Percentiles rank a stretch among this genome's conserved stretches.
Conservation (phyloP, 2,329 filamentous ascomycete species). For the Coleophoma crateriformis region DNA sequence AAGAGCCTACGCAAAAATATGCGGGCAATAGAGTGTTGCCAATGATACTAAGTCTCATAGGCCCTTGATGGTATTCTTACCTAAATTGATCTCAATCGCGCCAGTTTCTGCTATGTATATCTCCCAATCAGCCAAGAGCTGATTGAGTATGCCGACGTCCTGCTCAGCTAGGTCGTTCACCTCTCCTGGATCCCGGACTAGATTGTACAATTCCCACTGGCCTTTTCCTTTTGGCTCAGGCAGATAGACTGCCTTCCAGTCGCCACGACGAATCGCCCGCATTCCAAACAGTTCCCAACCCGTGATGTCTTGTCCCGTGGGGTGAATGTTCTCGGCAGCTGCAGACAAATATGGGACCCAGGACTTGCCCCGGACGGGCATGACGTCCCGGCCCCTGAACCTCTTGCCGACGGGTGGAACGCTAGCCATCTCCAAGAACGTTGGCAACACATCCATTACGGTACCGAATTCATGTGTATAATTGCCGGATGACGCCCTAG, state of each 20-base stretch:
- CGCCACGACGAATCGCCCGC: constrained; percentile 26
- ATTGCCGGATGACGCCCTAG: no score
- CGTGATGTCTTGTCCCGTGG: constrained; percentile 28
- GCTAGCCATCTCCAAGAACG: no score
- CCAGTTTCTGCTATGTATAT: constrained; percentile 20
- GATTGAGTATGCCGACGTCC: constrained; percentile 25
- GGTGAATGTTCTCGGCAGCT: no score
- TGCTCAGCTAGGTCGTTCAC: constrained; percentile 30
- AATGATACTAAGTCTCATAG: no score
- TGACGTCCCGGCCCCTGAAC: constrained; percentile 29
- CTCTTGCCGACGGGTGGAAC: no score
- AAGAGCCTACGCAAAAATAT: no score
- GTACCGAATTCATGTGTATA: no score
- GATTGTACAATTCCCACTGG: constrained; percentile 43
- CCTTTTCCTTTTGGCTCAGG: constrained; percentile 42
- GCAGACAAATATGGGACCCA: constrained; percentile 40
- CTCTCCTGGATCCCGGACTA: constrained; percentile 39
- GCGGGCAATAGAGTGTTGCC: no score
- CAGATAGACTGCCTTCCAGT: constrained; percentile 26
- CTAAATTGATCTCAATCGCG: background rate
- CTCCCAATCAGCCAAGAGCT: constrained; percentile 29
- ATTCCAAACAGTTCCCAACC: constrained; percentile 30
- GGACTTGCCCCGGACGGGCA: constrained; percentile 32
- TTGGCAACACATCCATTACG: no score
- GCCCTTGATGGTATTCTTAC: no score